Evolutionary conservation across 129 eudicot genomes (phyloP).

Genomic region (Escallonia rubra): DNA sequence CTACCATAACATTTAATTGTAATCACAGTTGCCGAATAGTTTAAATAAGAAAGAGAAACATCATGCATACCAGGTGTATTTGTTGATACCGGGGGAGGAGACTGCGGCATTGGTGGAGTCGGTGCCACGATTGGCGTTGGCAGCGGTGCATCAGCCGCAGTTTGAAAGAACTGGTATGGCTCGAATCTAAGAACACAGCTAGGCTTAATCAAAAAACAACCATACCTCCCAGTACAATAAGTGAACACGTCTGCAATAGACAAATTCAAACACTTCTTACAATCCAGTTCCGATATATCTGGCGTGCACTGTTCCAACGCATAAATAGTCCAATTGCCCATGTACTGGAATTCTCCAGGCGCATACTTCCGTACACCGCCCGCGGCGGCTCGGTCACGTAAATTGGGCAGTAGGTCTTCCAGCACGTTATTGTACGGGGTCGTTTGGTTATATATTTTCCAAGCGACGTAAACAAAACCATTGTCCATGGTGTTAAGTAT

Average conservation of each 20-base stretch:
- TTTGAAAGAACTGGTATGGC: constrained; percentile 6
- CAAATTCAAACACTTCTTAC: constrained; percentile 12
- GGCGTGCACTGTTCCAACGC: constrained; percentile 42
- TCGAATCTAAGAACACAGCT: constrained; percentile 28
- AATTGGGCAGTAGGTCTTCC: constrained; percentile 2
- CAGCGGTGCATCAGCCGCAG: not conserved
- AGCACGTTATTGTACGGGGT: constrained; percentile 10
- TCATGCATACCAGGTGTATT: too few relatives aligned
- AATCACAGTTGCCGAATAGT: too few relatives aligned
- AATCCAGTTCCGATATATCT: constrained; percentile 13
- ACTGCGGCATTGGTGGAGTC: not conserved
- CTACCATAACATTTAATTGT: too few relatives aligned
- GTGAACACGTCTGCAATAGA: not conserved
- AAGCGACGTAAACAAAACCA: not conserved
- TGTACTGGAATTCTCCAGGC: not conserved
- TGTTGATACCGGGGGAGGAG: too few relatives aligned
- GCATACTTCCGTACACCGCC: constrained; percentile 9
- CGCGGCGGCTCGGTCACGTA: not conserved
- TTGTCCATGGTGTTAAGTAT: not conserved
- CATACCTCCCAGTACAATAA: constrained; percentile 1
- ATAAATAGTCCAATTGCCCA: constrained; percentile 9
- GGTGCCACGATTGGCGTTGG: not conserved
- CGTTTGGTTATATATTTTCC: not conserved
- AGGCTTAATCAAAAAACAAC: constrained; percentile 9
- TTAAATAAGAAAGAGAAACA: too few relatives aligned